Percentiles rank a stretch among this genome's conserved stretches.
phyloP scores from a whole-genome alignment of 208 protist species.

The Leishmania tarentolae region DNA sequence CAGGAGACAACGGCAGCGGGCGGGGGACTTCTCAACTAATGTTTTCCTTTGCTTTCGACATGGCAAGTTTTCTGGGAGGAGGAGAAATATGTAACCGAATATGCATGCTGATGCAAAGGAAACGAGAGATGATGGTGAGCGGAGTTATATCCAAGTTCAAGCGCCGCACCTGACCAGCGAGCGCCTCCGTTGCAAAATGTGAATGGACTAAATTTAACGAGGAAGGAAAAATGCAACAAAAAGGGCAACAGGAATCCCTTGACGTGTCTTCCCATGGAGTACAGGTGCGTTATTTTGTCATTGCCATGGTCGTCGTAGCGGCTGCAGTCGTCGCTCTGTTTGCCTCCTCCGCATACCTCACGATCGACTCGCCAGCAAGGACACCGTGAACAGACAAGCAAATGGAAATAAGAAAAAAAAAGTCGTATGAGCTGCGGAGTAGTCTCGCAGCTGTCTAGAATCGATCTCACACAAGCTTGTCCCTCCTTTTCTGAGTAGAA shows the following conservation, averaged over 20 bases:
- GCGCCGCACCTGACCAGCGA: neutral
- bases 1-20: constrained; percentile 1
- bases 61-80: neutral
- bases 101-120: neutral
- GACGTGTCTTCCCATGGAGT: neutral
- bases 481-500: neutral
- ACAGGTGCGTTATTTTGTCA: neutral
- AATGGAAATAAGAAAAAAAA: neutral
- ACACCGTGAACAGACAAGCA: neutral
- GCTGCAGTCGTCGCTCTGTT: neutral
- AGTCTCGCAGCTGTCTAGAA: neutral
- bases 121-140: neutral
- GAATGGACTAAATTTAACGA: neutral
- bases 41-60: neutral
- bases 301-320: neutral
- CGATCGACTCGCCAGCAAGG: neutral
- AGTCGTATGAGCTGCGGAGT: neutral
- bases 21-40: neutral
- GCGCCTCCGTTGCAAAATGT: neutral
- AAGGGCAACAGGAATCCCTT: constrained; percentile 10
- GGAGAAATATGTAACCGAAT: neutral
- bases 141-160: neutral
- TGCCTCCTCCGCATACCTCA: neutral
- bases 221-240: constrained; percentile 10
- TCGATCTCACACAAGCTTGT: neutral